Base-by-base conservation (phyloP, 164 flowering plant genomes). In the Magnolia officinalis region DNA sequence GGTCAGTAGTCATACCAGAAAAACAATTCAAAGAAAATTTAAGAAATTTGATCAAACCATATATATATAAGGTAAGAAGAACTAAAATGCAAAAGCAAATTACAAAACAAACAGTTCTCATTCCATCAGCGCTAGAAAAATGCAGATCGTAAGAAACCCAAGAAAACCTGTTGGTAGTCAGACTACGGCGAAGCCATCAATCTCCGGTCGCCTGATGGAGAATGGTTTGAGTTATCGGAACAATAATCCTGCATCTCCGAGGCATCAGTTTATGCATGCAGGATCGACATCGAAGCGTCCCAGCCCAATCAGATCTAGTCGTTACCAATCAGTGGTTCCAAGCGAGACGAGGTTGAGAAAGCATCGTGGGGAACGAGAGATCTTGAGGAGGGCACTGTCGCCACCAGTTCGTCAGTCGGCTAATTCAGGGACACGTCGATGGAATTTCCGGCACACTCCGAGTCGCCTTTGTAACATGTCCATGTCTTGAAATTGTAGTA, bases 381-480 rank as follows among this genome's bases (percentile, higher is more conserved):
- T 59, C 1, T 31, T 73, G 75, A 59, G 67, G 75, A 73, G 75
- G 66, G 75, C 75, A 4, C 16, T 73, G 19, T 73, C 67, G 21
- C 75, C 75, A 1, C 75, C 75, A 7, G 67, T 61, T 31, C 51
- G 23, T 14, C 67, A 20, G 7, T 19, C 65, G 16, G 8, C 61
- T 61, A 64, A 58, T 4, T 24, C 11, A 45, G 37, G 63, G n/a
- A 63, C 20, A 7, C 74, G 37, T 13, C 74, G 64, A 14, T 72
- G 74, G 74, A 72, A 58, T 72, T 72, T 72, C 74, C 74, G 74
- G 64, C 64, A 45, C 26, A 58, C 37, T 24, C 74, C 74, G 18
- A 72, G 74, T 20, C 65, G 64, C 1, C 74, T 72, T 1, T 72
- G 31, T 24, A 72, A 72, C 50, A 72, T 72, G 74, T 72, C 74